Conservation (phyloP, 805 yeast species). For the Naumovozyma castellii region DNA sequence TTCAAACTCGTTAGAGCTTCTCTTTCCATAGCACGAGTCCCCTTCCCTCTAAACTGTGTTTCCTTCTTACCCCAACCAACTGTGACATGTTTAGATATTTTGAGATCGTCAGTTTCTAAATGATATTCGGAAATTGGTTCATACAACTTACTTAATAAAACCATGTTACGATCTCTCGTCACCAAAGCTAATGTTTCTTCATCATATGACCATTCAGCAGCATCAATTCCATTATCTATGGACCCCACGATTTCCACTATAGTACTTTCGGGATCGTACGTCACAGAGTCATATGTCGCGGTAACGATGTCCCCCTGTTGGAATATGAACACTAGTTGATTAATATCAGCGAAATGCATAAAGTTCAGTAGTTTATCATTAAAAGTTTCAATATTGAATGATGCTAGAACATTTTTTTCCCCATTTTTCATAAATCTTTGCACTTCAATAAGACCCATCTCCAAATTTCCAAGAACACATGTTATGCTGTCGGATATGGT, state of each 20-base stretch:
- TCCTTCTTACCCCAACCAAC: conserved; percentile 99
- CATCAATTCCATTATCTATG: conserved; percentile 62
- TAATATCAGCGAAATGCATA: conserved; percentile 60
- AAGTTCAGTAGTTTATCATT: conserved; percentile 43
- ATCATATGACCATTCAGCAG: conserved; percentile 84
- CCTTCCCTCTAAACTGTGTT: conserved; percentile 92
- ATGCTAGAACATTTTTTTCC: conserved; percentile 44
- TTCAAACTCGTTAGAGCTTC: conserved; percentile 39
- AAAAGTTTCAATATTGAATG: conserved; percentile 41
- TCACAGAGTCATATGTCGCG: conserved; percentile 47
- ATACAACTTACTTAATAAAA: conserved; percentile 63
- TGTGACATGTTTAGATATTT: conserved; percentile 70
- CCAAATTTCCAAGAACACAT: conserved; percentile 48
- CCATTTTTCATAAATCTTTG: conserved; percentile 68
- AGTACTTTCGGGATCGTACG: conserved; percentile 42
- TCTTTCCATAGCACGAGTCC: conserved; percentile 72
- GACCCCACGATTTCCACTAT: conserved; percentile 70
- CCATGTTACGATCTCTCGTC: conserved; percentile 50
- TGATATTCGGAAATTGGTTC: conserved; percentile 67
- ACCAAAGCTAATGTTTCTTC: conserved; percentile 74
- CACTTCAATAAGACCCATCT: conserved; percentile 55
- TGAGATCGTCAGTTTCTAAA: conserved; percentile 53
- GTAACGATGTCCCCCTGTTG: conserved; percentile 65
- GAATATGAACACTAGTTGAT: conserved; percentile 57
- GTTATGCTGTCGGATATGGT: conserved; percentile 66